Evolutionary conservation across 2,329 filamentous ascomycete species (phyloP), one percentile per base, ranked within the genome.

Genomic region (Ceratocystis alfenasii): DNA sequence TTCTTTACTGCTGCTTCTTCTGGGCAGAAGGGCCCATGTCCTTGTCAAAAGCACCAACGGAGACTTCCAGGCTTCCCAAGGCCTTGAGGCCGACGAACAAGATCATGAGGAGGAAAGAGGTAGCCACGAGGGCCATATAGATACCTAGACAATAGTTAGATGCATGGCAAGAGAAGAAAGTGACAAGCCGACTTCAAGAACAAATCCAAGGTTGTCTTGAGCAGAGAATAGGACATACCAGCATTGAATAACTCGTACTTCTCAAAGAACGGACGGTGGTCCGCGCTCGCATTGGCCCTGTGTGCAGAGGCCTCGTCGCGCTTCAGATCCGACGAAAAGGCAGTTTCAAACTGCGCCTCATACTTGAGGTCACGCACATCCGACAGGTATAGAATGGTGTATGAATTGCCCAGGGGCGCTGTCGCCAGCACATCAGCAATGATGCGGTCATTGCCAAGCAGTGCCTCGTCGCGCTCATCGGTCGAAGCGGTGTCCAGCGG

Each of bases 31-130:
- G 89, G 0, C 91, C 90, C 80, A 90, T 95, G 71, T 96, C 93
- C 80, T 96, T 96, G 74, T 95, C 93, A 74, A 97, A 99, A 1
- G 94, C 91, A 69, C 89, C 90, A 75, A 97, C 97, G 0, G 90
- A 89, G 36, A 97, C 90, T 74, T 96, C 82, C 20, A 99, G 80
- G 70, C 90, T 93, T 5, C 83, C 79, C 12, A 97, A 80, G 15
- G 89, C 91, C 68, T 76, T 83, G 65, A 97, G 77, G 15, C 88
- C 94, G 66, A 92, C 86, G 70, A 87, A 87, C 5, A 96, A 78
- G 70, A 97, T 92, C 33, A 83, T 78, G 68, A 95, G 76, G 62
- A 96, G 80, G 48, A 96, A 74, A 20, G 94, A 74, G 2, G 83
- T 78, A 25, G 86, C 86, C 46, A 92, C 73, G 22, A 96, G 77